Percentiles rank a stretch among this genome's conserved stretches.
phyloP scores from a whole-genome alignment of 139 green algal genomes.

The Chlorella sp. region DNA sequence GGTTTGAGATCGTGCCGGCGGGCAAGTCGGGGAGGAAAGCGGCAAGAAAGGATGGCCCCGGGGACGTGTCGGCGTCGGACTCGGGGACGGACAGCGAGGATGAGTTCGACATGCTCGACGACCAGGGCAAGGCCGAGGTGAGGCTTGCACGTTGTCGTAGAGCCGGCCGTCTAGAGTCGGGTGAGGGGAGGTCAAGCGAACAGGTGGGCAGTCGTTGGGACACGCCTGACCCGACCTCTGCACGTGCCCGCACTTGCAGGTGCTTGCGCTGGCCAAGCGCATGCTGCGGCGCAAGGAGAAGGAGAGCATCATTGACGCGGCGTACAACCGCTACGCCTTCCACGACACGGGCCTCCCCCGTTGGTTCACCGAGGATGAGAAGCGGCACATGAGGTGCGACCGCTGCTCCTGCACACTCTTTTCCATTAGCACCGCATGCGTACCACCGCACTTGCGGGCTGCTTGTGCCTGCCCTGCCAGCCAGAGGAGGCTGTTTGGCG shows the following conservation, averaged over 20 bases:
- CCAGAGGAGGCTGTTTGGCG: too few species aligned
- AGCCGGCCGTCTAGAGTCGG: too few species aligned
- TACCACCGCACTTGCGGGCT: too few species aligned
- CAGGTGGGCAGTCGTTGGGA: too few species aligned
- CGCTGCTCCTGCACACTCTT: too few species aligned
- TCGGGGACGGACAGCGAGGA: constrained; percentile 47
- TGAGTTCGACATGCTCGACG: constrained; percentile 59
- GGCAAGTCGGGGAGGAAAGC: constrained; percentile 5
- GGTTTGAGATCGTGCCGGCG: constrained; percentile 44
- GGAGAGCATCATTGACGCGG: constrained; percentile 86
- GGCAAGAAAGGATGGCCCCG: not conserved
- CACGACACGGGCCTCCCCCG: constrained; percentile 75
- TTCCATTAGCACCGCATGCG: too few species aligned
- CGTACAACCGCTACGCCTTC: constrained; percentile 86
- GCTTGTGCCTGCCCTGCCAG: too few species aligned
- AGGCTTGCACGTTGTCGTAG: too few species aligned
- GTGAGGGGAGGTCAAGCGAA: too few species aligned
- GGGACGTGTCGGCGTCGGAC: not conserved
- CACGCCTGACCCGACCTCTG: too few species aligned
- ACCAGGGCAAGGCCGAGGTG: constrained; percentile 16
- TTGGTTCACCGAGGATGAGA: constrained; percentile 92
- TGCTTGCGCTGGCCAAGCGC: constrained; percentile 79
- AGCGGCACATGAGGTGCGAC: constrained; percentile 62
- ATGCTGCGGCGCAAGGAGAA: constrained; percentile 75
- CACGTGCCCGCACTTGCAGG: too few species aligned